phyloP scores from a whole-genome alignment of 140 eudicot species.

The Bidens hawaiensis region DNA sequence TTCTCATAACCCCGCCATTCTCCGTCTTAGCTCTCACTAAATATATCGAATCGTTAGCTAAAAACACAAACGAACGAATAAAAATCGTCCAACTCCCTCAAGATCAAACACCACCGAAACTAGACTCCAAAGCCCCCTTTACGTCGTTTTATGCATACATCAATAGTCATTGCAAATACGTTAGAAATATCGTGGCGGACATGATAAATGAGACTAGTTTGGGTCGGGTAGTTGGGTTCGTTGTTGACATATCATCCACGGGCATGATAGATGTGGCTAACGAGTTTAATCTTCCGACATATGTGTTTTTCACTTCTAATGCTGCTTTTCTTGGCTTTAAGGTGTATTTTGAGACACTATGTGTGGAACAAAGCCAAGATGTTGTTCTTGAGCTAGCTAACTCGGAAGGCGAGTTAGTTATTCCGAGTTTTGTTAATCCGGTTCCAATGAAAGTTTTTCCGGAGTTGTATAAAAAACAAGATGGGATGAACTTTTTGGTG shows the following conservation, averaged over 20 bases:
- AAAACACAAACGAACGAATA: constrained; percentile 5
- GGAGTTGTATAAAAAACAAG: neutral
- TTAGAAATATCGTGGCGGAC: constrained; percentile 8
- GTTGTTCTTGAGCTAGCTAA: constrained; percentile 15
- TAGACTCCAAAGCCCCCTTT: constrained; percentile 11
- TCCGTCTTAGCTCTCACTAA: neutral
- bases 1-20: constrained; percentile 16
- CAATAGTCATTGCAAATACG: constrained; percentile 9
- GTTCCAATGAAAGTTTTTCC: constrained; percentile 36
- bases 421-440: constrained; percentile 33
- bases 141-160: constrained; percentile 3
- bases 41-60: constrained; percentile 14
- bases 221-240: constrained; percentile 18
- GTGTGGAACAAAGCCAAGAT: constrained; percentile 15
- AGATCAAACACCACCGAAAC: constrained; percentile 8
- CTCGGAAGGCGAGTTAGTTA: constrained; percentile 15
- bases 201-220: neutral
- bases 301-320: constrained; percentile 30
- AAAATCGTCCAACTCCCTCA: constrained; percentile 16
- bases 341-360: constrained; percentile 21
- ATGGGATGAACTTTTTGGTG: constrained; percentile 18
- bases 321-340: constrained; percentile 32
- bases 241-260: constrained; percentile 34
- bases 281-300: constrained; percentile 36
- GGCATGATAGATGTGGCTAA: constrained; percentile 39